Conservation (phyloP, 2,329 filamentous ascomycete species). For the Trichoderma atrobrunneum region DNA sequence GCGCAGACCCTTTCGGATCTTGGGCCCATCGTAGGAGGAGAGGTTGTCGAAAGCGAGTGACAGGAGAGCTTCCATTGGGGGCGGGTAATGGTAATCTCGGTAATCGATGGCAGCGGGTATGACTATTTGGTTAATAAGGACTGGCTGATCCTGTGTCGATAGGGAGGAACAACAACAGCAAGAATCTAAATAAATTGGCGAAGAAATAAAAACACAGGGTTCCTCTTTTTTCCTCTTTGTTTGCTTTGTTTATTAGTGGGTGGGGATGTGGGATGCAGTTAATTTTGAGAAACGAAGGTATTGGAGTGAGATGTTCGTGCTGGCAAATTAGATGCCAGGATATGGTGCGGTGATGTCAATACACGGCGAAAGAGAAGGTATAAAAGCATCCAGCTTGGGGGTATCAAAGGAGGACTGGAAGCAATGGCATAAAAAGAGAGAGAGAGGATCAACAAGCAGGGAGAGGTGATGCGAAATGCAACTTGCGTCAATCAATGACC, state of each 20-base stretch:
- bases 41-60: conserved; percentile 95
- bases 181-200: not conserved
- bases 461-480: conserved; percentile 2
- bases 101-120: not conserved
- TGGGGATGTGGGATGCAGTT: not conserved
- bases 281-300: not conserved
- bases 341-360: not conserved
- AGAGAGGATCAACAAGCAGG: not conserved
- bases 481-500: not conserved
- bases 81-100: not conserved
- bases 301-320: not conserved
- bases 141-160: not conserved
- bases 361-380: not conserved
- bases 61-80: conserved; percentile 79
- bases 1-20: conserved; percentile 88
- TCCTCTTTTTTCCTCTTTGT: not conserved
- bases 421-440: conserved; percentile 3
- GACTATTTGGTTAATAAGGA: not conserved
- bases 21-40: conserved; percentile 83
- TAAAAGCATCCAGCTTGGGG: not conserved
- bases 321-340: not conserved
- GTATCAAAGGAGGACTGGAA: conserved; percentile 5
- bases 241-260: not conserved
- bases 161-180: not conserved
- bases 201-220: not conserved